Percentiles rank a stretch among this genome's conserved stretches.
phyloP scores from a whole-genome alignment of 352 stramenopile species.

The Globisporangium okanoganense region DNA sequence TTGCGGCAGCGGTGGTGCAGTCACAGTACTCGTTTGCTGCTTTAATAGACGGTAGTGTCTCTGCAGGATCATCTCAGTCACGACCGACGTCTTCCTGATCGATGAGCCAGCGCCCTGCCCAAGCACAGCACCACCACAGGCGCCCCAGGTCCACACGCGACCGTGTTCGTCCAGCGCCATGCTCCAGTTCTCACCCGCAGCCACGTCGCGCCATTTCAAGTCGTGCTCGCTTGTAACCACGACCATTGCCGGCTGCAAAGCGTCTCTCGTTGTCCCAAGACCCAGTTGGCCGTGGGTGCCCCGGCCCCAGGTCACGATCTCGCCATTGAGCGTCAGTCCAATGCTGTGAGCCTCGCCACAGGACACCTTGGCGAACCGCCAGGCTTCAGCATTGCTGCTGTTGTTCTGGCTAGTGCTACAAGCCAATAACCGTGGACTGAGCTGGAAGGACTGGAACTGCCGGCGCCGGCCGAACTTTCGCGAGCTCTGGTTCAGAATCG shows the following conservation, averaged over 20 bases:
- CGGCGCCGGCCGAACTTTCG: constrained; percentile 32
- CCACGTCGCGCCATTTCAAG: constrained; percentile 39
- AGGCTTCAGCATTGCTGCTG: neutral
- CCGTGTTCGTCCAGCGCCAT: constrained; percentile 67
- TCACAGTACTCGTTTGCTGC: neutral
- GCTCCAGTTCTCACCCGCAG: constrained; percentile 72
- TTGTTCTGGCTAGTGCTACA: too few relatives aligned
- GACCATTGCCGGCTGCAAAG: constrained; percentile 23
- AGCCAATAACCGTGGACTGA: constrained; percentile 22
- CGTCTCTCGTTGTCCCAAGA: constrained; percentile 39
- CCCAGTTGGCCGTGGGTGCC: constrained; percentile 81
- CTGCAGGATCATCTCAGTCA: constrained; percentile 42
- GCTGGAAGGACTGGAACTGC: constrained; percentile 62
- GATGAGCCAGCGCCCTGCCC: constrained; percentile 29
- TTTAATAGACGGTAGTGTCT: constrained; percentile 32
- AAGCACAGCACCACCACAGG: constrained; percentile 57
- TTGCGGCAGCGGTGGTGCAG: constrained; percentile 17
- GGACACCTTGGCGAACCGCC: constrained; percentile 34
- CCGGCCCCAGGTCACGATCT: constrained; percentile 73
- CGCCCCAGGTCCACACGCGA: constrained; percentile 80
- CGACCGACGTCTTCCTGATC: constrained; percentile 16
- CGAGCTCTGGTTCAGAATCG: constrained; percentile 37
- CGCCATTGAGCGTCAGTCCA: constrained; percentile 43
- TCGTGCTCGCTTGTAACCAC: neutral
- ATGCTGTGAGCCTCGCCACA: constrained; percentile 81